Percentiles rank a stretch among this genome's conserved stretches.
Conservation (phyloP, 192 early-diverging fungal genomes). For the Linnemannia zychae region DNA sequence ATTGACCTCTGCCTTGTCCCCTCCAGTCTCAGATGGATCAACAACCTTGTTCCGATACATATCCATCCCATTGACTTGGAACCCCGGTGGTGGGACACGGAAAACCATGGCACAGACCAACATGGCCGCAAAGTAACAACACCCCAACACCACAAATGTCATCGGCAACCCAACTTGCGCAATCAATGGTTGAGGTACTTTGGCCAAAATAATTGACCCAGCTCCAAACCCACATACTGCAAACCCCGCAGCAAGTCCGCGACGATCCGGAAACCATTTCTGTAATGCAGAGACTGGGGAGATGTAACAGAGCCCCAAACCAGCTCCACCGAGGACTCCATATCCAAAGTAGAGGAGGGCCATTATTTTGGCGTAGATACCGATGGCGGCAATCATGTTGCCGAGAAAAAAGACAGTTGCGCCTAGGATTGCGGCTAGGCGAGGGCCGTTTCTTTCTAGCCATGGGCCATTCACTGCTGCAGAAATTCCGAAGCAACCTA, state of each 20-base stretch:
- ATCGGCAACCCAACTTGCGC: conserved; percentile 65
- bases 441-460: conserved; percentile 71
- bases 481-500: conserved; percentile 66
- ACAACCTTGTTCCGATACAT: conserved; percentile 59
- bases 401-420: conserved; percentile 65
- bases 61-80: conserved; percentile 75
- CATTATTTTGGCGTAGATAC: conserved; percentile 63
- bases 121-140: conserved; percentile 73
- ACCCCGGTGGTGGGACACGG: conserved; percentile 73
- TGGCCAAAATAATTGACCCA: conserved; percentile 78
- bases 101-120: conserved; percentile 64
- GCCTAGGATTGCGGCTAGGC: conserved; percentile 63
- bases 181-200: conserved; percentile 74
- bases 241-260: conserved; percentile 73
- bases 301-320: conserved; percentile 74
- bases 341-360: conserved; percentile 75
- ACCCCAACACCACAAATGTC: conserved; percentile 77
- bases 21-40: not conserved
- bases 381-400: conserved; percentile 72
- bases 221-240: conserved; percentile 86
- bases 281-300: conserved; percentile 71
- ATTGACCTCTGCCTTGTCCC: not conserved
- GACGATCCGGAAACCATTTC: conserved; percentile 75
- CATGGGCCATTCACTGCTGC: conserved; percentile 73
- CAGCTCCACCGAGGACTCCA: conserved; percentile 71